phyloP scores from a whole-genome alignment of 2,329 filamentous ascomycete genomes.

The Dactylella cylindrospora region DNA sequence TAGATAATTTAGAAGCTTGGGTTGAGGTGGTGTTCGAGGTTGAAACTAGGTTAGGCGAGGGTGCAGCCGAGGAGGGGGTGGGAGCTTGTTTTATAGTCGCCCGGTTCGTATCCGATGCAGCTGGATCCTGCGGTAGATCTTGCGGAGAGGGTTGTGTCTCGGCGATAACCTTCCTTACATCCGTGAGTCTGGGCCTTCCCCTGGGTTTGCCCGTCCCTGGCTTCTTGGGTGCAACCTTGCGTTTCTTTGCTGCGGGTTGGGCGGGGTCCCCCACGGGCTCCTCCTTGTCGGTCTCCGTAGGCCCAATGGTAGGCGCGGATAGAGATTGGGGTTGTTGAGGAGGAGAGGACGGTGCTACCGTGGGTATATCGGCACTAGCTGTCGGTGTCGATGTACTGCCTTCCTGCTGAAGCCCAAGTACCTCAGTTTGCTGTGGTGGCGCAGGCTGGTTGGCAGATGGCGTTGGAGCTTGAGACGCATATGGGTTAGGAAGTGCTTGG shows the following conservation, averaged over 20 bases:
- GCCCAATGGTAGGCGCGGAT: constrained; percentile 20
- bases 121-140: constrained; percentile 44
- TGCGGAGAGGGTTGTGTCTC: constrained; percentile 33
- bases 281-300: constrained; percentile 17
- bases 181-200: constrained; percentile 35
- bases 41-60: constrained; percentile 39
- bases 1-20: constrained; percentile 7
- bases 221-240: constrained; percentile 34
- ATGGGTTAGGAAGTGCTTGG: constrained; percentile 3
- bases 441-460: constrained; percentile 6
- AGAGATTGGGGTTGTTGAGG: neutral
- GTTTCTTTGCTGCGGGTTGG: constrained; percentile 36
- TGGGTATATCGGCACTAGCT: constrained; percentile 12
- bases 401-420: too few species aligned
- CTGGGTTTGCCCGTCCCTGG: constrained; percentile 41
- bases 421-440: neutral
- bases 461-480: constrained; percentile 11
- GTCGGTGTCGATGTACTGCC: constrained; percentile 1
- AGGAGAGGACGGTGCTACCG: constrained; percentile 17
- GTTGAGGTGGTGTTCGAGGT: constrained; percentile 32
- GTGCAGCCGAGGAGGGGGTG: constrained; percentile 39
- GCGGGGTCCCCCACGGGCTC: constrained; percentile 18
- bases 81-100: constrained; percentile 42
- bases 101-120: constrained; percentile 12
- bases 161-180: constrained; percentile 37